phyloP scores from a whole-genome alignment of 2,329 filamentous ascomycete genomes.

The Penicillium polonicum region DNA sequence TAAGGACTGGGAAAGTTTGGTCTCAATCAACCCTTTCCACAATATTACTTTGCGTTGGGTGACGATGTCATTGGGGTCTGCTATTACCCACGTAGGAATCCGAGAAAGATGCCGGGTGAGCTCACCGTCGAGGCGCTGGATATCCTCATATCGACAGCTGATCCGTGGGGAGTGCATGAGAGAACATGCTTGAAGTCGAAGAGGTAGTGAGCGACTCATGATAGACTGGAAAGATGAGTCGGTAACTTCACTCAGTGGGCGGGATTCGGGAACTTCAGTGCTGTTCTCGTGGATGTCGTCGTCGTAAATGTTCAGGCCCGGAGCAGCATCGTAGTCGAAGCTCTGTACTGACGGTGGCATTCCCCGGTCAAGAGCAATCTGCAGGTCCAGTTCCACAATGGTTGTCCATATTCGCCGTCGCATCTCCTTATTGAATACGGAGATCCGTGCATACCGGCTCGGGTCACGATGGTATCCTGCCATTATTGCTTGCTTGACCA shows the following conservation, averaged over 20 bases:
- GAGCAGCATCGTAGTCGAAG: slow-evolving; percentile 49
- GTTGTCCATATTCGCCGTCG: slow-evolving; percentile 58
- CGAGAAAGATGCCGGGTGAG: slow-evolving; percentile 35
- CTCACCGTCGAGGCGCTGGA: slow-evolving; percentile 41
- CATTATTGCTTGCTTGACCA: slow-evolving; percentile 54
- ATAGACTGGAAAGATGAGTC: slow-evolving; percentile 39
- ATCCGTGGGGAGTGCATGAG: slow-evolving; percentile 41
- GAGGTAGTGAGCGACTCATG: slow-evolving; percentile 31
- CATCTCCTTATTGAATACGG: slow-evolving; percentile 45
- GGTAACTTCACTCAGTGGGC: slow-evolving; percentile 35
- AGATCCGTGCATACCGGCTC: slow-evolving; percentile 34
- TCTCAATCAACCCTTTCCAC: slow-evolving; percentile 36
- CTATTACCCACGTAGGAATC: slow-evolving; percentile 34
- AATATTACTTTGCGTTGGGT: slow-evolving; percentile 31
- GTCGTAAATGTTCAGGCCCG: slow-evolving; percentile 53
- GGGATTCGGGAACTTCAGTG: slow-evolving; percentile 31
- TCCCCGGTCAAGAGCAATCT: slow-evolving; percentile 55
- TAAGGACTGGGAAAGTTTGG: slow-evolving; percentile 37
- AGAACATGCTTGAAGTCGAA: slow-evolving; percentile 34
- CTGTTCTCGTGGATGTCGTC: slow-evolving; percentile 45
- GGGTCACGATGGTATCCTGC: slow-evolving; percentile 52
- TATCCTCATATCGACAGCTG: slow-evolving; percentile 42
- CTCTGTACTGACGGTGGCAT: slow-evolving; percentile 50
- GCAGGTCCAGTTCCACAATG: slow-evolving; percentile 57
- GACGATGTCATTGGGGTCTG: slow-evolving; percentile 21